Conservation (phyloP, 306 rosid genomes). For the Malus asiatica region DNA sequence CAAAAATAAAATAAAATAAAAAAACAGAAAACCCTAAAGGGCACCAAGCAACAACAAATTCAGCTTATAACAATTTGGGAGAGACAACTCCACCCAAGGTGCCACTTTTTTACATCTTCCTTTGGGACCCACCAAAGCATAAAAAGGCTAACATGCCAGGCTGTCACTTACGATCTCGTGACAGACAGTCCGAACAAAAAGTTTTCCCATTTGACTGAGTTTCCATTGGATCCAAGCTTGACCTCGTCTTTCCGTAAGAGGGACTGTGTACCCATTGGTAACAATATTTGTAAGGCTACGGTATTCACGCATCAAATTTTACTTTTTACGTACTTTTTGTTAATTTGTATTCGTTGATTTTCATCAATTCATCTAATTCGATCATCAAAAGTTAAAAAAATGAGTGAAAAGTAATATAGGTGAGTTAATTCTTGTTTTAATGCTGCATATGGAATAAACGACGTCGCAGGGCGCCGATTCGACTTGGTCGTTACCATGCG, state of each 20-base stretch:
- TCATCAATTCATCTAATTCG: rapidly evolving
- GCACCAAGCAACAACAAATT: constrained; percentile 8
- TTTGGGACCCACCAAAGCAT: background rate
- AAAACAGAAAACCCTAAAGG: background rate
- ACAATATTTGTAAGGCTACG: background rate
- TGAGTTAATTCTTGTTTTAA: background rate
- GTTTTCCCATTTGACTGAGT: background rate
- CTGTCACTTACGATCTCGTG: constrained; percentile 23
- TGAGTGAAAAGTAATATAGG: too few relatives aligned
- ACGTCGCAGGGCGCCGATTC: constrained; percentile 12
- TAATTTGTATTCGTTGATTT: too few relatives aligned
- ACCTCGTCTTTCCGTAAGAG: background rate
- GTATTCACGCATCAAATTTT: too few relatives aligned
- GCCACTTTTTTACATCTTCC: background rate
- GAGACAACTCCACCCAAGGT: constrained; percentile 5
- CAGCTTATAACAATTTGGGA: constrained; percentile 13
- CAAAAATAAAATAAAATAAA: background rate
- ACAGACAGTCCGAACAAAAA: constrained; percentile 21
- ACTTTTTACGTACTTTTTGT: too few relatives aligned
- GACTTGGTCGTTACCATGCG: background rate
- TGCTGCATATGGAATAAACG: background rate
- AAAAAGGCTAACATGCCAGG: constrained; percentile 21
- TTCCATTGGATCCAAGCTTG: background rate
- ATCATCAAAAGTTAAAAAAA: rapidly evolving
- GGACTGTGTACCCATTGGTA: too few relatives aligned